Evolutionary conservation across 768 basidiomycete genomes (phyloP), one percentile per base, ranked within the genome.

Genomic region (Lactarius deliciosus): DNA sequence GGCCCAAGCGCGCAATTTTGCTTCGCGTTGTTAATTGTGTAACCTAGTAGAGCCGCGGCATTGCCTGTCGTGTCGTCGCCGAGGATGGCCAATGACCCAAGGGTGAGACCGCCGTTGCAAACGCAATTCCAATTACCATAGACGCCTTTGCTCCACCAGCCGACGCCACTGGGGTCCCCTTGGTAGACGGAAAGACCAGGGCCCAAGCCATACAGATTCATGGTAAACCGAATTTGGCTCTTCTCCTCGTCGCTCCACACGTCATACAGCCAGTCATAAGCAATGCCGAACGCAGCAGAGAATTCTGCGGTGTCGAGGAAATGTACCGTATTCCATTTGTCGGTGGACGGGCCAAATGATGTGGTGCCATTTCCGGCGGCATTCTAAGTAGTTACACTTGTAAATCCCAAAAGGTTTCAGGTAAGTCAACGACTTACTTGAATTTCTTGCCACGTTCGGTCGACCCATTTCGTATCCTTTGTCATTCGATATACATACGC

Each of bases 91-190:
- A 99, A 87, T 1, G 97, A 85, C 56, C 84, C 97, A 74, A 98
- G 76, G 22, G 91, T 94, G 68, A 98, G 79, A 64, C 97, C 97
- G 57, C 86, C 85, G 76, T 98, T 98, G 81, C 90, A 94, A 64
- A 94, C 92, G 76, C 96, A 98, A 76, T 99, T 99, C 97, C 97
- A 99, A 81, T 98, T 99, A 22, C 96, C 96, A 67, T 82, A 82
- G 56, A 85, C 84, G 68, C 80, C 82, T 60, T 70, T 81, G 76
- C 77, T 82, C 95, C 95, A 97, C 95, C 95, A 97, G 57, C 89
- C 88, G 60, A 79, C 82, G 63, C 63, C 72, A 18, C 47, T 70
- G 34, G 74, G 68, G 54, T 79, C 72, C 61, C 76, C 74, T 30
- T 80, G 79, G 69, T 82, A 88, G 2, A 85, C 86, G 25, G 72